Evolutionary conservation across 768 basidiomycete species (phyloP), one percentile per base, ranked within the genome.

Genomic region (Naganishia onofrii): DNA sequence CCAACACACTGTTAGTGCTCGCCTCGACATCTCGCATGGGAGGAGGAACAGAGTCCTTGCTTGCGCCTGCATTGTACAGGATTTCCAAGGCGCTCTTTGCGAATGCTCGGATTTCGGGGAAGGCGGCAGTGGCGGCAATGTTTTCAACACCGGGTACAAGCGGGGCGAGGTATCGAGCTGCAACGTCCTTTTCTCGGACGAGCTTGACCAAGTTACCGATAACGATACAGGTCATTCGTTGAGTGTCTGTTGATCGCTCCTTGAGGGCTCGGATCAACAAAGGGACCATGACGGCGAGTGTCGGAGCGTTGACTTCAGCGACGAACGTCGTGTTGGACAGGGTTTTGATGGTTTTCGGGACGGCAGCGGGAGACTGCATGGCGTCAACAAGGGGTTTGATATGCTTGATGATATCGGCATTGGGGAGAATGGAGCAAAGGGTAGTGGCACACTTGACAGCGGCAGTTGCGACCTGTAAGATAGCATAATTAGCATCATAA

Each of bases 101-200:
- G 80, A 96, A 97, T n/a, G 91, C 92, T 69, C 93, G 90, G 75
- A 96, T 92, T 83, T 98, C 95, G 66, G 95, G 95, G 85, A 98
- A 98, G 31, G 94, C 92, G 66, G 94, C 94, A 21, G 89, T 87
- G 67, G 88, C 87, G 15, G 90, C 90, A 74, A 97, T 92, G 81
- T 90, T 91, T 77, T 91, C 87, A 21, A 95, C 92, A 69, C 94
- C 93, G 38, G 91, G 90, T 4, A 95, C 89, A 51, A 98, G 87
- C 48, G 89, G 85, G 73, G 89, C 89, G 38, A 94, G 87, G 81
- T 97, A 93, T 38, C 86, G 85, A 3, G 93, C 94, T 63, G 95
- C 95, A 46, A 97, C 87, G 70, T 85, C 88, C 2, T 91, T 90
- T 76, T 94, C 88, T 72, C 95, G 90, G 51, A 98, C 95, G 71